Evolutionary conservation across 768 basidiomycete genomes (phyloP), one percentile per base, ranked within the genome.

Genomic region (Termitomyces sp.): DNA sequence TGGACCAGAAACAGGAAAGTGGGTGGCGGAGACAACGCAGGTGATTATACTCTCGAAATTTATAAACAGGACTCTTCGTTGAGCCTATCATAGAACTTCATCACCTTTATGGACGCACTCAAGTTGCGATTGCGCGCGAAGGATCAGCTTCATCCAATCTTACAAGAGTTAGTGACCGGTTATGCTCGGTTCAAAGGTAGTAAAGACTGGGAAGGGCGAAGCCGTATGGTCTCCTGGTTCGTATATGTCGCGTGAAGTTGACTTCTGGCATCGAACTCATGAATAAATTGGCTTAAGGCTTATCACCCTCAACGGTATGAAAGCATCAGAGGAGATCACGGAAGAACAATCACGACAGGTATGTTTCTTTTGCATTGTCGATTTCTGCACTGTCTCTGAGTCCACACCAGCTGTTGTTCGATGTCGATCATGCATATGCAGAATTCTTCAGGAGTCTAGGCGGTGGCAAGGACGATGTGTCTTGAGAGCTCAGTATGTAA

Each of bases 21-120:
- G 91, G 90, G 93, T 99, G 24, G 96, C 96, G 9, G 93, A 98
- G 70, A 98, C 96, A 5, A 98, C 96, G 0, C 92, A 96, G 80
- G 95, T 91, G 35, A 45, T 70, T 63, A 14, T 21, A 15, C 26
- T n/a, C 21, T 14, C 44, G n/a, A 19, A 42, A 47, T 5, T 24
- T 11, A 19, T 14, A 17, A 44, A 10, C 3, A 38, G 1, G 26
- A 44, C 32, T n/a, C 19, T 41, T 24, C 10, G 1, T 48, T 62
- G 2, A 54, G 34, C 4, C 44, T 46, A 40, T 44, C n/a, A 1
- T 63, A 98, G 93, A 89, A 86, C 68, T 99, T 98, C 59, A 98
- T 99, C 61, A 98, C 96, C 0, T 95, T 98, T 61, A 97, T 98
- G 92, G 97, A 99, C 62, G 96, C 94, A 1, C 77, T 98, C 26